Evolutionary conservation across 441 rosid species (phyloP).

Genomic region (Isatis lusitanica): DNA sequence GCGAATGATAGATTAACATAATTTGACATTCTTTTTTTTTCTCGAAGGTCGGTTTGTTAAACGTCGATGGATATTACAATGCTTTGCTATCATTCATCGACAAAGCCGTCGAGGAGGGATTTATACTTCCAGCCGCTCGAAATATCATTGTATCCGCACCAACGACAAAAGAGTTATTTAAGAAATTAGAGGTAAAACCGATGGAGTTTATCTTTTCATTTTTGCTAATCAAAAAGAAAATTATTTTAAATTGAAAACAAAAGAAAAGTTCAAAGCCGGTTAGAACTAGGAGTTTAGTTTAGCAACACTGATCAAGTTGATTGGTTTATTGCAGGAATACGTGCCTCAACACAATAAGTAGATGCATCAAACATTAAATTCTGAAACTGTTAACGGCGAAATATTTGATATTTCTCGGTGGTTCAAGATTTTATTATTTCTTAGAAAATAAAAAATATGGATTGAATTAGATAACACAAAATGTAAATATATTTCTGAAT

Average conservation of each 20-base stretch:
- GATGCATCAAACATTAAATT: neutral
- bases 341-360: slow-evolving; percentile 20
- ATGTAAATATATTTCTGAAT: neutral
- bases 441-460: neutral
- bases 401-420: neutral
- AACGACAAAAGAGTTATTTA: slow-evolving; percentile 50
- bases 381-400: neutral
- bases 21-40: neutral
- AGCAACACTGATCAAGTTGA: neutral
- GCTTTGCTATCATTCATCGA: slow-evolving; percentile 75
- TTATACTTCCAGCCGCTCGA: slow-evolving; percentile 67
- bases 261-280: neutral
- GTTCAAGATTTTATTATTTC: neutral
- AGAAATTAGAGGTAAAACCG: slow-evolving; percentile 51
- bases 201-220: neutral
- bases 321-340: slow-evolving; percentile 29
- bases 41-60: slow-evolving; percentile 80
- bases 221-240: no score
- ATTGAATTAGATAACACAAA: neutral
- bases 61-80: slow-evolving; percentile 85
- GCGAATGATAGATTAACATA: neutral
- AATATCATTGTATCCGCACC: slow-evolving; percentile 79
- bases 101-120: slow-evolving; percentile 90
- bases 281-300: neutral
- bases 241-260: no score